Percentiles rank a stretch among this genome's conserved stretches.
These are phyloP conservation scores for Leccinum fuscescens DNA, from an alignment of 1,284 basidiomycete species.

Conservation along the genomic window DNA sequence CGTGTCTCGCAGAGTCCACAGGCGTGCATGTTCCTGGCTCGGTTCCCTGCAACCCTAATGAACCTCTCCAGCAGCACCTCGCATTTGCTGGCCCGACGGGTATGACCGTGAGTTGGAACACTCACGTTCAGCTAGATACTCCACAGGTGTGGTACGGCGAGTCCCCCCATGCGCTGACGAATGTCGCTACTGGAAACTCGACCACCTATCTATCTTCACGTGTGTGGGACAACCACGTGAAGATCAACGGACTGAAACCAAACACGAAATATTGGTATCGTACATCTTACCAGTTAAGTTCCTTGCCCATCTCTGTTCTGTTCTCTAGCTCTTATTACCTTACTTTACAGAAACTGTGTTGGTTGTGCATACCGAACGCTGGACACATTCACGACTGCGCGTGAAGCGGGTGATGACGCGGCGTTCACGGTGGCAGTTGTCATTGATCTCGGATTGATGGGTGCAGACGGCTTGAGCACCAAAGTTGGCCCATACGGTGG, in stretches of 20 bases:
- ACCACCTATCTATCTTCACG: conserved; percentile 25
- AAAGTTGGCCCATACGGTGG: conserved; percentile 27
- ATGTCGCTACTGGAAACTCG: conserved; percentile 20
- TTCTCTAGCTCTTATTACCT: not conserved
- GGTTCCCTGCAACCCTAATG: conserved; percentile 28
- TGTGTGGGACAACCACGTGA: conserved; percentile 32
- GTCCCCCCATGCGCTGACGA: conserved; percentile 16
- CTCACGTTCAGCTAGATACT: conserved; percentile 13
- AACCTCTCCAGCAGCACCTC: conserved; percentile 27
- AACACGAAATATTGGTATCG: conserved; percentile 31
- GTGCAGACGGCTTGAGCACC: conserved; percentile 29
- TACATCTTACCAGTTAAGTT: conserved; percentile 26
- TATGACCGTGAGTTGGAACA: conserved; percentile 30
- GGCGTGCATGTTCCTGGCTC: conserved; percentile 30
- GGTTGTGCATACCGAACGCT: conserved; percentile 27
- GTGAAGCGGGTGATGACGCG: conserved; percentile 16
- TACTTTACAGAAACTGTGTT: conserved; percentile 22
- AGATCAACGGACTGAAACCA: conserved; percentile 23
- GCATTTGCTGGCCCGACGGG: conserved; percentile 20
- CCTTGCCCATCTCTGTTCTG: not conserved
- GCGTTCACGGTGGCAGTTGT: conserved; percentile 27
- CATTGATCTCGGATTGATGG: conserved; percentile 30
- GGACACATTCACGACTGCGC: conserved; percentile 29
- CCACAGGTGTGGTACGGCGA: conserved; percentile 31
- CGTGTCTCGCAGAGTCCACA: too few species aligned